Percentiles rank a stretch among this genome's conserved stretches.
Conservation (phyloP, 2,329 filamentous ascomycete species). For the Drechslerella stenobrocha region DNA sequence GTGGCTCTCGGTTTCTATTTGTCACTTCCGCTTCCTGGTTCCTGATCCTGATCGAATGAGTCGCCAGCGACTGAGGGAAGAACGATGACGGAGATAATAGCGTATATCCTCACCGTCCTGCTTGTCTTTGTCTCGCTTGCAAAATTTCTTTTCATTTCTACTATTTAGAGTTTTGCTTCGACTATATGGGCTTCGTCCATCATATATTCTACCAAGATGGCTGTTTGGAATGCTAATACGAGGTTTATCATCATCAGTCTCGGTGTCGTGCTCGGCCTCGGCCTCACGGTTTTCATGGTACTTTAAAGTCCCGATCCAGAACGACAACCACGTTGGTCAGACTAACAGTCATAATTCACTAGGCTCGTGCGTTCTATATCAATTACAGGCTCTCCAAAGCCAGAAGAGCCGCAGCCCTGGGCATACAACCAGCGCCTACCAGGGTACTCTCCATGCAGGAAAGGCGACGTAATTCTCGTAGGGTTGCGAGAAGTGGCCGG, state of each 20-base stretch:
- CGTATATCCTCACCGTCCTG: conserved; percentile 27
- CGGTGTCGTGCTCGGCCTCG: conserved; percentile 47
- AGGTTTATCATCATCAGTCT: conserved; percentile 41
- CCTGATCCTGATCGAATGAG: conserved; percentile 19
- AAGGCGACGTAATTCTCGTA: conserved; percentile 18
- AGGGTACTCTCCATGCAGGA: conserved; percentile 37
- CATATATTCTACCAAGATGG: conserved; percentile 14
- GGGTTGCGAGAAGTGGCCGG: conserved; percentile 35
- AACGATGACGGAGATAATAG: conserved; percentile 47
- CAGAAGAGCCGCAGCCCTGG: conserved; percentile 25
- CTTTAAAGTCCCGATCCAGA: neutral
- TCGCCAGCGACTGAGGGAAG: conserved; percentile 25
- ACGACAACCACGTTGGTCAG: neutral
- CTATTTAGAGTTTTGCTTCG: conserved; percentile 10
- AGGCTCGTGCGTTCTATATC: conserved; percentile 43
- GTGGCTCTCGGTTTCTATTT: conserved; percentile 28
- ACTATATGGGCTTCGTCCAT: conserved; percentile 14
- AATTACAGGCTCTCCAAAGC: conserved; percentile 36
- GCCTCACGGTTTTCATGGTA: conserved; percentile 42
- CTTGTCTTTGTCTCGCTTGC: conserved; percentile 24
- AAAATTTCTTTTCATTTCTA: conserved; percentile 26
- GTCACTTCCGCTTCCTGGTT: conserved; percentile 39
- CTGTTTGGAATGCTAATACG: conserved; percentile 34
- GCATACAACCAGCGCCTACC: conserved; percentile 24
- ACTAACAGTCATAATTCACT: neutral